Evolutionary conservation across 176 grass and related monocot species (phyloP).

Genomic region (Carex littledalei): DNA sequence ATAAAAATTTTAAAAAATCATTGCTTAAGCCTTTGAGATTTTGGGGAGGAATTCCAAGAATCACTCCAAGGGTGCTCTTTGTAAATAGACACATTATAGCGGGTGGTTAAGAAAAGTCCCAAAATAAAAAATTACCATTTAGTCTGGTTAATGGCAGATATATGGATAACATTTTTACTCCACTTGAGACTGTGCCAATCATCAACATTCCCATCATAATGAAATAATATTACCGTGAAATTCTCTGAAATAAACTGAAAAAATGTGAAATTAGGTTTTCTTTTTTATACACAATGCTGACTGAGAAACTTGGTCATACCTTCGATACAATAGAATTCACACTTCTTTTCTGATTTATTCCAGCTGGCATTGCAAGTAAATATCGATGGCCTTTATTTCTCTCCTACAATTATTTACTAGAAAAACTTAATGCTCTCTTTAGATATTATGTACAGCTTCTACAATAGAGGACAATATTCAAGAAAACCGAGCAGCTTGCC

Average conservation of each 20-base stretch:
- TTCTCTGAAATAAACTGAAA: slow-evolving; percentile 98
- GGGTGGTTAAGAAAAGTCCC: neutral
- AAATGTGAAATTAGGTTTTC: slow-evolving; percentile 44
- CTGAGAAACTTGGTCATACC: slow-evolving; percentile 36
- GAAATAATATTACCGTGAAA: slow-evolving; percentile 91
- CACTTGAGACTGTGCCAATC: slow-evolving; percentile 72
- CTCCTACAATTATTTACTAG: slow-evolving; percentile 29
- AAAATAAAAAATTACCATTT: slow-evolving; percentile 55
- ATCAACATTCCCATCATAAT: slow-evolving; percentile 94
- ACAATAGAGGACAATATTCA: neutral
- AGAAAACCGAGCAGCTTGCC: neutral
- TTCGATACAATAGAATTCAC: slow-evolving; percentile 82
- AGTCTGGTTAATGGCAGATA: slow-evolving; percentile 77
- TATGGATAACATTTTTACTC: slow-evolving; percentile 86
- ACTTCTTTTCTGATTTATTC: slow-evolving; percentile 74
- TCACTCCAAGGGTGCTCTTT: neutral
- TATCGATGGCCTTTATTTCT: slow-evolving; percentile 32
- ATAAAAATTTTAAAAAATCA: neutral
- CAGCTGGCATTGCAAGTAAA: slow-evolving; percentile 74
- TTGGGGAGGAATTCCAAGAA: neutral
- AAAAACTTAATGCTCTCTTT: neutral
- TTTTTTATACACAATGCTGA: neutral
- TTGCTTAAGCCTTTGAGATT: neutral
- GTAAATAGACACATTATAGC: neutral
- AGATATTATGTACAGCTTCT: neutral